phyloP scores from a whole-genome alignment of 176 grass and related monocot species.

The Alloteropsis semialata region DNA sequence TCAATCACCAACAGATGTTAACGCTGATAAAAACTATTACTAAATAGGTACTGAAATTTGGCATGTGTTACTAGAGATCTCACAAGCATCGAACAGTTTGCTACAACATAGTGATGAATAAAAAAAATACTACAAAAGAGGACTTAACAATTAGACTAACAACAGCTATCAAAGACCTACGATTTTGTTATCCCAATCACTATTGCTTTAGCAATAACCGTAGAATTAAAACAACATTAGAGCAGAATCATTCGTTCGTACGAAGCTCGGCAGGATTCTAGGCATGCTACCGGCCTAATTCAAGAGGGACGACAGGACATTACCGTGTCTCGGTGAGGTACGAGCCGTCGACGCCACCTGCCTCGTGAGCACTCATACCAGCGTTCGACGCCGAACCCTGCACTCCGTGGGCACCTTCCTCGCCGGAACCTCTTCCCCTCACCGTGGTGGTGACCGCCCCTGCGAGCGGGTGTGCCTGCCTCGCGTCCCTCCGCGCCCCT shows the following conservation, averaged over 20 bases:
- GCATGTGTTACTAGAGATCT: neutral
- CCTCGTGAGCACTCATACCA: neutral
- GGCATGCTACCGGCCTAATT: neutral
- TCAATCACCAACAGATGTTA: neutral
- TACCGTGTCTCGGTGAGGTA: slow-evolving; percentile 87
- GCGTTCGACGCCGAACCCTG: slow-evolving; percentile 17
- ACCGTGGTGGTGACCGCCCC: neutral
- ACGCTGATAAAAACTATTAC: neutral
- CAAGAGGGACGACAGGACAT: slow-evolving; percentile 1
- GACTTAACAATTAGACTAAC: neutral
- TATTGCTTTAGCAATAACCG: neutral
- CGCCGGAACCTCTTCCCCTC: neutral
- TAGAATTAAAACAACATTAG: neutral
- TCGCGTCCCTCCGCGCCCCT: slow-evolving; percentile 26
- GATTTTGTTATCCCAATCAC: neutral
- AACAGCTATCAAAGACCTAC: neutral
- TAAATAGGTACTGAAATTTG: neutral
- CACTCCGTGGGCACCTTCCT: neutral
- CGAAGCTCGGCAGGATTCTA: neutral
- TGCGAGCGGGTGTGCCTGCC: slow-evolving; percentile 24
- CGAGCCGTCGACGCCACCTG: slow-evolving; percentile 45
- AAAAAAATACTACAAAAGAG: neutral
- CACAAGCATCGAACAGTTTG: neutral
- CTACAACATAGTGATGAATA: neutral
- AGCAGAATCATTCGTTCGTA: too few species aligned